Conservation (phyloP, 768 basidiomycete genomes). For the Chalciporus piperatus region DNA sequence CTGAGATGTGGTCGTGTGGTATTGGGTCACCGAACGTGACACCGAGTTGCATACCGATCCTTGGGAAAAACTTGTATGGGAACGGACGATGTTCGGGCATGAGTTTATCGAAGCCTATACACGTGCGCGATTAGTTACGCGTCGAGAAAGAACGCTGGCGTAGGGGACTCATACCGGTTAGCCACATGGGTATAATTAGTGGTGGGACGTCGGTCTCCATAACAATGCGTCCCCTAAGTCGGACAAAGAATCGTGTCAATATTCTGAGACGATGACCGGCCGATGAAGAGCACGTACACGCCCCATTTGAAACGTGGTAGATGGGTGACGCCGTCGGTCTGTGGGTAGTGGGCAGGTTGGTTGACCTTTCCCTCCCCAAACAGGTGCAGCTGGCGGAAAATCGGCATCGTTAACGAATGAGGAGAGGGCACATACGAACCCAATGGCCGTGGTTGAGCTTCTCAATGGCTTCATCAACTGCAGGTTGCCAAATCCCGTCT, state of each 20-base stretch:
- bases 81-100: slow-evolving; percentile 85
- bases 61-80: slow-evolving; percentile 72
- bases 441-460: slow-evolving; percentile 81
- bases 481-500: slow-evolving; percentile 83
- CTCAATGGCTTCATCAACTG: slow-evolving; percentile 79
- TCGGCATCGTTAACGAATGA: slow-evolving; percentile 2
- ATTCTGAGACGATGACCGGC: background rate
- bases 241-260: background rate
- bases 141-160: background rate
- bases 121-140: background rate
- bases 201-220: slow-evolving; percentile 69
- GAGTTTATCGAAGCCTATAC: slow-evolving; percentile 73
- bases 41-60: slow-evolving; percentile 57
- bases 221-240: slow-evolving; percentile 72
- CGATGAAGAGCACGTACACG: slow-evolving; percentile 55
- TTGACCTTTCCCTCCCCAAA: slow-evolving; percentile 89
- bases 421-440: slow-evolving; percentile 48
- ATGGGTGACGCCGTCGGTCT: slow-evolving; percentile 40
- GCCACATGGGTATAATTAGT: slow-evolving; percentile 88
- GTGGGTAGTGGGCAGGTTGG: slow-evolving; percentile 57
- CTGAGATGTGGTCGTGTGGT: slow-evolving; percentile 37
- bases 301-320: slow-evolving; percentile 94
- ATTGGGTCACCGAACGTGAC: slow-evolving; percentile 83
- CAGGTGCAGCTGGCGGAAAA: slow-evolving; percentile 71
- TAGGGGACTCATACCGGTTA: slow-evolving; percentile 54